These are phyloP conservation scores for Ustilago trichophora DNA, from an alignment of 1,284 basidiomycete genomes.

Conservation along the genomic window DNA sequence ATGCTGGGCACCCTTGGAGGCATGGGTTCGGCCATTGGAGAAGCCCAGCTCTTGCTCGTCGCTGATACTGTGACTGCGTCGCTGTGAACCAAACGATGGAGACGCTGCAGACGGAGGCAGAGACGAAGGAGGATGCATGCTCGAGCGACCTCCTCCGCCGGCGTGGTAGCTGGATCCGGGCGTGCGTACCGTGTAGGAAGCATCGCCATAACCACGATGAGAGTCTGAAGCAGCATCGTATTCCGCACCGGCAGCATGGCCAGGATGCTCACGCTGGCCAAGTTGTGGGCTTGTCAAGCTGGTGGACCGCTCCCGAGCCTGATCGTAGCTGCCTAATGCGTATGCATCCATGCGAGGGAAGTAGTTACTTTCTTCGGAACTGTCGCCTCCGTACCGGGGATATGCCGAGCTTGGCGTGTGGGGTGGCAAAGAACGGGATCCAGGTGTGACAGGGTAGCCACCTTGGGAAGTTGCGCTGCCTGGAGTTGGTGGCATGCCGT, in stretches of 20 bases:
- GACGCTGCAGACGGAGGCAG: slow-evolving; percentile 12
- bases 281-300: slow-evolving; percentile 28
- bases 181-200: slow-evolving; percentile 2
- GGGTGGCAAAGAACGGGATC: slow-evolving; percentile 26
- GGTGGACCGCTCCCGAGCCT: slow-evolving; percentile 6
- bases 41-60: background rate
- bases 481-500: slow-evolving; percentile 25
- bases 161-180: slow-evolving; percentile 13
- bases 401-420: slow-evolving; percentile 16
- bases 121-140: slow-evolving; percentile 14
- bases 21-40: slow-evolving; percentile 6
- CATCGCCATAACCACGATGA: slow-evolving; percentile 1
- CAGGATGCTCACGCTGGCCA: slow-evolving; percentile 6
- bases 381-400: slow-evolving; percentile 4
- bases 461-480: slow-evolving; percentile 20
- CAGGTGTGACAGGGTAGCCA: slow-evolving; percentile 31
- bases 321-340: slow-evolving; percentile 1
- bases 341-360: slow-evolving; percentile 20
- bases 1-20: background rate
- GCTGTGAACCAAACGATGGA: slow-evolving; percentile 27
- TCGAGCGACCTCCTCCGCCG: background rate
- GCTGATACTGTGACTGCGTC: background rate
- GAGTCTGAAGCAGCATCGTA: background rate
- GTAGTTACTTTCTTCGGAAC: slow-evolving; percentile 32
- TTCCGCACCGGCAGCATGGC: background rate